phyloP scores from a whole-genome alignment of 148 eudicot species.

The Rhododendron mucronatum region DNA sequence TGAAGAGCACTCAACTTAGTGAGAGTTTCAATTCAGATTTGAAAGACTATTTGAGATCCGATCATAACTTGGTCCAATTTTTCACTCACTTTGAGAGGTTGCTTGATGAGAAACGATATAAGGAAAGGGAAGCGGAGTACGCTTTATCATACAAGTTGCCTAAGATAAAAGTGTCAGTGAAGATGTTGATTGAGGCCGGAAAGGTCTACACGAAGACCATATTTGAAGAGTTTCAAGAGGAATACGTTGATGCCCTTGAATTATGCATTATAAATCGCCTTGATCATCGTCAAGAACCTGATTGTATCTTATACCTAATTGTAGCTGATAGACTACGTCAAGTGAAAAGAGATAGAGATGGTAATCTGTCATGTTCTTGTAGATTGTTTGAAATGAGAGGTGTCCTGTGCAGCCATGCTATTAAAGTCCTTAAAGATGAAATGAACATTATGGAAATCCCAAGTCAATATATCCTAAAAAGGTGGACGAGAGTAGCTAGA shows the following conservation, averaged over 20 bases:
- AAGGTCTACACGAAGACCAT: neutral
- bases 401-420: neutral
- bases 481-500: neutral
- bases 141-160: neutral
- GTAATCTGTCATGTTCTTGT: neutral
- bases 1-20: slow-evolving; percentile 4
- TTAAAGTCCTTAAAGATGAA: neutral
- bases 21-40: neutral
- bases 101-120: neutral
- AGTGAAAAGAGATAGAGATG: neutral
- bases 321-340: neutral
- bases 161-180: neutral
- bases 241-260: neutral
- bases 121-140: neutral
- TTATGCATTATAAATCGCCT: neutral
- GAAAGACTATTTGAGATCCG: neutral
- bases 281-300: neutral
- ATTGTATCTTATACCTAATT: neutral
- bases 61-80: neutral
- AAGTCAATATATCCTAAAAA: neutral
- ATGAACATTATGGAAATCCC: neutral
- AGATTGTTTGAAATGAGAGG: neutral
- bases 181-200: neutral
- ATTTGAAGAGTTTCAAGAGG: slow-evolving; percentile 8
- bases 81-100: neutral